These are phyloP conservation scores for Choanephora cucurbitarum DNA, from an alignment of 371 early-diverging fungal species.

Conservation along the genomic window DNA sequence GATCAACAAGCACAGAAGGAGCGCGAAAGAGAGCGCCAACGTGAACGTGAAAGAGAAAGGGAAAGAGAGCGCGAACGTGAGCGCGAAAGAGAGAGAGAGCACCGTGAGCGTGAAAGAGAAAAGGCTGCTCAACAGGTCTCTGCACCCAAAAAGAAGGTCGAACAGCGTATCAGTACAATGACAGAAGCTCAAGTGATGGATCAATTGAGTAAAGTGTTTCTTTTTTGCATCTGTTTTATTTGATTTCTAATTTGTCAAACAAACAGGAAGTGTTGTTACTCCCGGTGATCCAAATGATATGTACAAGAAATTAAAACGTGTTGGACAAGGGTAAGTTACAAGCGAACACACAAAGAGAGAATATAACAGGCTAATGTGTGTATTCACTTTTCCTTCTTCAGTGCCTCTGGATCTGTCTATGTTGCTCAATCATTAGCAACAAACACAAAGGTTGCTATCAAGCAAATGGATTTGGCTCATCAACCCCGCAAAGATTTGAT, in stretches of 20 bases:
- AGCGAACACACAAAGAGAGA: no score
- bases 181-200: conserved; percentile 94
- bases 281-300: conserved; percentile 82
- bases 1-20: conserved; percentile 25
- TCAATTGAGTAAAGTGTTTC: conserved; percentile 58
- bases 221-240: conserved; percentile 1
- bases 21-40: conserved; percentile 13
- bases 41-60: conserved; percentile 24
- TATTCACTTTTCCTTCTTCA: conserved; percentile 20
- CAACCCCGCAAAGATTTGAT: conserved; percentile 96
- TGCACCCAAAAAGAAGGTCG: conserved; percentile 49
- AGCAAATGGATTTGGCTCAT: conserved; percentile 93
- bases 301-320: conserved; percentile 89
- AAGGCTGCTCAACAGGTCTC: conserved; percentile 33
- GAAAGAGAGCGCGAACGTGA: conserved; percentile 24
- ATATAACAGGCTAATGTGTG: neutral
- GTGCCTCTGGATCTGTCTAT: conserved; percentile 96
- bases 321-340: conserved; percentile 96
- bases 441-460: conserved; percentile 88
- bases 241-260: neutral
- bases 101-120: conserved; percentile 34
- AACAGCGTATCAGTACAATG: conserved; percentile 82
- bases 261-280: conserved; percentile 71
- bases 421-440: conserved; percentile 72
- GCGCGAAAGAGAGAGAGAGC: conserved; percentile 25